Conservation (phyloP, 225 moss, liverwort and hornwort genomes). For the Sphagnum tenellum region DNA sequence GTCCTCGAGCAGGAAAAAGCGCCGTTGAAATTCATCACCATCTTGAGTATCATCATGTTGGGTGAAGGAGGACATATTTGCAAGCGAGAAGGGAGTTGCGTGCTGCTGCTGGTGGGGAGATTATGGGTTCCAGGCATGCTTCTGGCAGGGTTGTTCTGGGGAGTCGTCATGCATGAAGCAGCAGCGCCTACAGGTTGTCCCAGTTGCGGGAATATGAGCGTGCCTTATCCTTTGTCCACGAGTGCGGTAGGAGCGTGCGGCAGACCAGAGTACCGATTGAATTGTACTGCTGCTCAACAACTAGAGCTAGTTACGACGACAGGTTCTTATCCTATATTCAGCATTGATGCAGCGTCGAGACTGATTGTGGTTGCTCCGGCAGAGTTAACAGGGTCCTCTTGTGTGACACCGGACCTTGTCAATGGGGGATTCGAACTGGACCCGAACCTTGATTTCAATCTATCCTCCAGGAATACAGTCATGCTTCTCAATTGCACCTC, state of each 20-base stretch:
- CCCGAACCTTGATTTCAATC: neutral
- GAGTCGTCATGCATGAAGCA: too few species aligned
- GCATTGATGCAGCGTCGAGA: neutral
- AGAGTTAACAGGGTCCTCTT: neutral
- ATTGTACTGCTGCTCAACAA: neutral
- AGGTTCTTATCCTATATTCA: neutral
- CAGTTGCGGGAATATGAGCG: neutral
- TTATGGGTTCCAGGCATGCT: too few species aligned
- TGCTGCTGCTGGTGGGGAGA: too few species aligned
- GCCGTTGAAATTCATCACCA: too few species aligned
- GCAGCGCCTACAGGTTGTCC: neutral
- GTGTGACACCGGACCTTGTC: neutral
- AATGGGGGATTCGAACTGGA: neutral
- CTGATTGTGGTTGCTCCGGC: neutral
- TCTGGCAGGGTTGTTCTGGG: too few species aligned
- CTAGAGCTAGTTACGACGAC: neutral
- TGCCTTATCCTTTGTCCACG: neutral
- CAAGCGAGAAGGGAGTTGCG: too few species aligned
- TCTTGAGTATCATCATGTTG: too few species aligned
- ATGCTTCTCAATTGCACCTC: conserved; percentile 1
- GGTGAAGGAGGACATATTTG: too few species aligned
- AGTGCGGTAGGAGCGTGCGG: neutral
- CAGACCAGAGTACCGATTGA: neutral
- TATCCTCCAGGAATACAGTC: neutral
- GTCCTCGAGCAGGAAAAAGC: too few species aligned